Base-by-base conservation (phyloP, 2,329 filamentous ascomycete species). In the Dothideomycetes sp. region DNA sequence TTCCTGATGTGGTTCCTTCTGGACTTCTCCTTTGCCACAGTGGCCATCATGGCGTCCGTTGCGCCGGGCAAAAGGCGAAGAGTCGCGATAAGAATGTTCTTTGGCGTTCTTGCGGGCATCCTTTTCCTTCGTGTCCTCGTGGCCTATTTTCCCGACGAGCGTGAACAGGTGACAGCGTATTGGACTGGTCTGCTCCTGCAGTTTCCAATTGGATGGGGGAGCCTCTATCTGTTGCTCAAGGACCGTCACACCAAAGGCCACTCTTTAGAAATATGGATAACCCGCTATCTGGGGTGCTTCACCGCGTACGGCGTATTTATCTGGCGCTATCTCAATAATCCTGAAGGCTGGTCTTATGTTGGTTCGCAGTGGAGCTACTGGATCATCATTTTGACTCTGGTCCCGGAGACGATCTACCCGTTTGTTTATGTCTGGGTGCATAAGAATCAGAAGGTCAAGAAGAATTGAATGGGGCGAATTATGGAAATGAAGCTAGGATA, bases 251-350 rank as follows among this genome's bases (percentile, higher is more conserved):
- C 58, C 3, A 61, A 57, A 29, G 60, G 60, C 5, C 60, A 63
- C 45, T 58, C 53, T 35, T 37, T 63, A 8, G 60, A 63, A 47
- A 62, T 63, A 8, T 63, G 60, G 60, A 46, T 62, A 5, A 63
- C 58, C 5, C 49, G 60, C 22, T 63, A 57, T 36, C 45, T 63
- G 9, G 61, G 61, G 2, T 62, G 59, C 32, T 56, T 56, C 3
- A 58, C 55, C 4, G 61, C 60, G 1, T 61, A 60, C 38, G 48
- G 54, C 10, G 56, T 62, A 3, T 63, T 64, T 43, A 52, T 55
- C 18, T 63, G 59, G 60, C 46, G 60, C 10, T 64, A 60, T 32
- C 38, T 58, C 34, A 64, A 63, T 40, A 50, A 52, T 5, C 59
- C 61, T 2, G 43, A 56, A 43, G 62, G 63, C 19, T 63, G 61